Conservation (phyloP, 306 rosid species). For the Begonia fuchsioides region DNA sequence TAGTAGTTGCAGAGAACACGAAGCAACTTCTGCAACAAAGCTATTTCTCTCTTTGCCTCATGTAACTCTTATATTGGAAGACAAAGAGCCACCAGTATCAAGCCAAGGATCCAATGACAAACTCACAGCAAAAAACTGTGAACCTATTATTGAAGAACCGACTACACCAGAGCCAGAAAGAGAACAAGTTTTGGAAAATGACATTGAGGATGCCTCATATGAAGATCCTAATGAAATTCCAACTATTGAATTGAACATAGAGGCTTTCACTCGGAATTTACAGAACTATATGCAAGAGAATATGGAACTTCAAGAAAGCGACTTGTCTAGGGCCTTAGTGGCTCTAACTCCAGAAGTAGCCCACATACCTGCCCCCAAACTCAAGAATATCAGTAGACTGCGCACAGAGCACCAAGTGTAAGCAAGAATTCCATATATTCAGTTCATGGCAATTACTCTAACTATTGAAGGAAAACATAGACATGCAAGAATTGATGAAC, state of each 20-base stretch:
- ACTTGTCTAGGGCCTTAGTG: constrained; percentile 83
- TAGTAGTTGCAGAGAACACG: constrained; percentile 24
- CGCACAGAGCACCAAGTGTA: constrained; percentile 98
- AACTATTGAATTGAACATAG: constrained; percentile 59
- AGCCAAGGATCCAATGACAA: constrained; percentile 20
- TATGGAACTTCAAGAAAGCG: constrained; percentile 81
- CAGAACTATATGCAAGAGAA: constrained; percentile 73
- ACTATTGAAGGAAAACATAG: neutral
- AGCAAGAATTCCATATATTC: constrained; percentile 24
- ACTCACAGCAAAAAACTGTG: constrained; percentile 26
- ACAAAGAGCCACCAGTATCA: constrained; percentile 28
- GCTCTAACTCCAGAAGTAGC: constrained; percentile 67
- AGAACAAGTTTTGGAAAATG: constrained; percentile 25
- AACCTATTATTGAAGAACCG: constrained; percentile 96
- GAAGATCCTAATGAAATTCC: constrained; percentile 77
- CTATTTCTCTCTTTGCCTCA: constrained; percentile 47
- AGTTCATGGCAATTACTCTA: constrained; percentile 7
- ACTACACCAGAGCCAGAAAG: constrained; percentile 78
- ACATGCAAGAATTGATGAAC: no score
- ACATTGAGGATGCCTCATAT: constrained; percentile 58
- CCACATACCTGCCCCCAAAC: constrained; percentile 73
- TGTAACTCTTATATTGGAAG: constrained; percentile 27
- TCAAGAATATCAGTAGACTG: constrained; percentile 69
- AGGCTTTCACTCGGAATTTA: constrained; percentile 67
- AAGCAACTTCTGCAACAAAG: constrained; percentile 20